Evolutionary conservation across 2,329 filamentous ascomycete species (phyloP).

Genomic region (Atkinsonella texensis): DNA sequence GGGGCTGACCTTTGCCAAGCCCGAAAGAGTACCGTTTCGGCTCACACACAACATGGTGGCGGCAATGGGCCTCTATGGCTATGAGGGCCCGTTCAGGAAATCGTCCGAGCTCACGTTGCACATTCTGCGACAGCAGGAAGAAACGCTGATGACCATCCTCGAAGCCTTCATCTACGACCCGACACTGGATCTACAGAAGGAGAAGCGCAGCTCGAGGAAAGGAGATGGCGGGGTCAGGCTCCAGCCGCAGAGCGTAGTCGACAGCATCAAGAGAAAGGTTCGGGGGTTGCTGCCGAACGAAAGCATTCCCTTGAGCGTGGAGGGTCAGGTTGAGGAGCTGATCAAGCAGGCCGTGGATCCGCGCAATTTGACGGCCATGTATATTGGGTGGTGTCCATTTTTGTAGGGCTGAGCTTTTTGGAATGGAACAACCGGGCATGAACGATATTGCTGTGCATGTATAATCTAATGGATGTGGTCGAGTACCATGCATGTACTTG

Average conservation of each 20-base stretch:
- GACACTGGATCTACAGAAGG: constrained; percentile 76
- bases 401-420: constrained; percentile 22
- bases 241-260: constrained; percentile 63
- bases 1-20: constrained; percentile 86
- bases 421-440: not conserved
- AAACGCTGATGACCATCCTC: constrained; percentile 92
- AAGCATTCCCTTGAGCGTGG: constrained; percentile 84
- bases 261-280: constrained; percentile 79
- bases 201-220: constrained; percentile 36
- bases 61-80: constrained; percentile 89
- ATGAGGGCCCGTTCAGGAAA: constrained; percentile 84
- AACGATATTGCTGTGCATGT: too few relatives aligned
- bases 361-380: constrained; percentile 79
- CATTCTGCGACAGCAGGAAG: constrained; percentile 80
- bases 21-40: constrained; percentile 89
- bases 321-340: constrained; percentile 93
- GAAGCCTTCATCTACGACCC: constrained; percentile 97
- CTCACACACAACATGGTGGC: constrained; percentile 98
- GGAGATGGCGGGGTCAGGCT: constrained; percentile 34
- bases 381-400: constrained; percentile 79
- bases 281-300: constrained; percentile 74
- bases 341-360: constrained; percentile 77
- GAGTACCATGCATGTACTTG: too few relatives aligned
- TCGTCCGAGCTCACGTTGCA: constrained; percentile 80
- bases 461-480: too few relatives aligned